phyloP scores from a whole-genome alignment of 2,329 filamentous ascomycete species.

The Xylariales sp. region DNA sequence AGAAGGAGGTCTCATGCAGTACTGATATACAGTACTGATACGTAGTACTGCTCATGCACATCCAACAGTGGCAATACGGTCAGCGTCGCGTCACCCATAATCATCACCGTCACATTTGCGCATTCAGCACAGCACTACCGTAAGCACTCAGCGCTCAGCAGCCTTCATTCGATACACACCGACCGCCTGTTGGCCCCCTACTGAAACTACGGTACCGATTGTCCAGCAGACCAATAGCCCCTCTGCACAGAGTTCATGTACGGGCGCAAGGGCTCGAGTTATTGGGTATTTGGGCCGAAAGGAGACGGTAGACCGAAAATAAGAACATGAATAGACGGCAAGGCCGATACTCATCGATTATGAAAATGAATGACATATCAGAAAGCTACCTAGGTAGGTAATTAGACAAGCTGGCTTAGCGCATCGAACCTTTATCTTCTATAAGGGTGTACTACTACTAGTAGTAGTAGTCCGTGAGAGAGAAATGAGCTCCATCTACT shows the following conservation, averaged over 20 bases:
- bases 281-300: conserved; percentile 9
- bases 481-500: background rate
- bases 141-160: background rate
- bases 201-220: background rate
- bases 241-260: background rate
- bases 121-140: background rate
- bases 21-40: too few species aligned
- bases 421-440: conserved; percentile 11
- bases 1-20: conserved; percentile 25
- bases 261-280: conserved; percentile 13
- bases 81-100: conserved; percentile 27
- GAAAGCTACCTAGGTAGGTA: conserved; percentile 7
- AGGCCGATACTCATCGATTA: conserved; percentile 12
- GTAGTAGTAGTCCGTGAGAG: background rate
- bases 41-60: conserved; percentile 6
- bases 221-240: conserved; percentile 14
- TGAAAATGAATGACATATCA: conserved; percentile 33
- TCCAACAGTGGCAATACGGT: conserved; percentile 26
- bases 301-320: background rate
- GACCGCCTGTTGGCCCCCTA: background rate
- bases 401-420: conserved; percentile 2
- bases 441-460: background rate
- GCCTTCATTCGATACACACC: conserved; percentile 4
- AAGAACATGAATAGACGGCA: background rate
- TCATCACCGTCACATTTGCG: conserved; percentile 5